Percentiles rank a stretch among this genome's conserved stretches.
Evolutionary conservation across 2,329 filamentous ascomycete genomes (phyloP).

Genomic region (Alternaria atra): DNA sequence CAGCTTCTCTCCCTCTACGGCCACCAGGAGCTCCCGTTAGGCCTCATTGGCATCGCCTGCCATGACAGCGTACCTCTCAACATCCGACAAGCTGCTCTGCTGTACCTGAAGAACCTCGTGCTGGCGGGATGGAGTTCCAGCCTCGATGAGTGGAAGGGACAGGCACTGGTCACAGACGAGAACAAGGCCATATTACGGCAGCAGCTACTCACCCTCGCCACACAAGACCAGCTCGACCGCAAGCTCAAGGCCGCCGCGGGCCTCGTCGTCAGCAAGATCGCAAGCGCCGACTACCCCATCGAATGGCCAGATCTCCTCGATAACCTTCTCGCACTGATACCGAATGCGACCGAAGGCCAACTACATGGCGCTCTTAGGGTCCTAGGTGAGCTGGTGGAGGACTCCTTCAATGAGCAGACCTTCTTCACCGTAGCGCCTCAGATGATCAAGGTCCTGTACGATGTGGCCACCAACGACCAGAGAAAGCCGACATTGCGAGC

Average conservation of each 20-base stretch:
- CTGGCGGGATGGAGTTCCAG: slow-evolving; percentile 82
- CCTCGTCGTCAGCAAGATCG: slow-evolving; percentile 92
- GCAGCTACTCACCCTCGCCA: slow-evolving; percentile 78
- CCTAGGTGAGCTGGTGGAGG: slow-evolving; percentile 87
- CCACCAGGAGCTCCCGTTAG: slow-evolving; percentile 76
- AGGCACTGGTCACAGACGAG: slow-evolving; percentile 74
- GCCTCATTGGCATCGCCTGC: slow-evolving; percentile 81
- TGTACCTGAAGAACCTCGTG: slow-evolving; percentile 83
- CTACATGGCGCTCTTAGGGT: slow-evolving; percentile 90
- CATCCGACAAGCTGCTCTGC: slow-evolving; percentile 83
- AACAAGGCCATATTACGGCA: slow-evolving; percentile 78
- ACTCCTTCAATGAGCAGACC: slow-evolving; percentile 90
- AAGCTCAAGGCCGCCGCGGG: slow-evolving; percentile 91
- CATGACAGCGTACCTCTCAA: slow-evolving; percentile 76
- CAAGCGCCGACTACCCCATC: slow-evolving; percentile 90
- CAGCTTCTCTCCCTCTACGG: slow-evolving; percentile 77
- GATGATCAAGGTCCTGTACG: slow-evolving; percentile 83
- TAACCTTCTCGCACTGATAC: slow-evolving; percentile 78
- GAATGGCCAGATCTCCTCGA: slow-evolving; percentile 92
- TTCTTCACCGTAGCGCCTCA: slow-evolving; percentile 91
- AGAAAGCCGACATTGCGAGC: slow-evolving; percentile 81
- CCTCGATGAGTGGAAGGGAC: slow-evolving; percentile 74
- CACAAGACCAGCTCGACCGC: slow-evolving; percentile 76
- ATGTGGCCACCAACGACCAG: slow-evolving; percentile 78
- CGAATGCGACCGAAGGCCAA: slow-evolving; percentile 77